Evolutionary conservation across 2,329 filamentous ascomycete species (phyloP).

Genomic region (Verticillium zaregamsianum): DNA sequence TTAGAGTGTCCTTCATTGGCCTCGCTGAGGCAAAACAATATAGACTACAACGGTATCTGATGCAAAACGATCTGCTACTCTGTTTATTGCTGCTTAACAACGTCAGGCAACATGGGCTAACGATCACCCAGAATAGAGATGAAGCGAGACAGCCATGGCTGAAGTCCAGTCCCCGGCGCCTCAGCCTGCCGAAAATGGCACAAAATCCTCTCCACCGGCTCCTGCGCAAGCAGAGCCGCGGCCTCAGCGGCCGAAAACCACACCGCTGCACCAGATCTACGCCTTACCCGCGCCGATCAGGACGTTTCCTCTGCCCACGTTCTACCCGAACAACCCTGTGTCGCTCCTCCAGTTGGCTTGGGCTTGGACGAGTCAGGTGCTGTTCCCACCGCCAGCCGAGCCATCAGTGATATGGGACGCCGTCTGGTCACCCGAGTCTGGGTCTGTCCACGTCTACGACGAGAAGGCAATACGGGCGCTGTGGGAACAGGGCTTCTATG

Average conservation of each 20-base stretch:
- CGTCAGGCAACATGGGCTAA: conserved; percentile 8
- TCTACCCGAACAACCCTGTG: conserved; percentile 89
- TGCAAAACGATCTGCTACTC: conserved; percentile 25
- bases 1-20: conserved; percentile 56
- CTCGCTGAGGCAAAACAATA: conserved; percentile 62
- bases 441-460: conserved; percentile 81
- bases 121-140: conserved; percentile 39
- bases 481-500: conserved; percentile 98
- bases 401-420: conserved; percentile 63
- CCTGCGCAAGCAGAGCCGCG: conserved; percentile 15
- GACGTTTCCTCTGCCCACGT: conserved; percentile 77
- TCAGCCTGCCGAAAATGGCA: conserved; percentile 4
- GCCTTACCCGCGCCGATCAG: conserved; percentile 74
- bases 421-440: conserved; percentile 76
- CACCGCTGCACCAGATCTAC: conserved; percentile 69
- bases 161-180: conserved; percentile 22
- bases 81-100: conserved; percentile 6
- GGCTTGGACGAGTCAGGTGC: conserved; percentile 69
- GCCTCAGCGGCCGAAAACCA: conserved; percentile 22
- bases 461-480: conserved; percentile 70
- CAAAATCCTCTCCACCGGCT: conserved; percentile 13
- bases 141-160: conserved; percentile 39
- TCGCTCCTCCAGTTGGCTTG: conserved; percentile 79
- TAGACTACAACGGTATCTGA: conserved; percentile 99
- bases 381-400: conserved; percentile 64